Percentiles rank a stretch among this genome's conserved stretches.
Evolutionary conservation across 352 stramenopile genomes (phyloP).

Genomic region (Phytopythium sindhum): DNA sequence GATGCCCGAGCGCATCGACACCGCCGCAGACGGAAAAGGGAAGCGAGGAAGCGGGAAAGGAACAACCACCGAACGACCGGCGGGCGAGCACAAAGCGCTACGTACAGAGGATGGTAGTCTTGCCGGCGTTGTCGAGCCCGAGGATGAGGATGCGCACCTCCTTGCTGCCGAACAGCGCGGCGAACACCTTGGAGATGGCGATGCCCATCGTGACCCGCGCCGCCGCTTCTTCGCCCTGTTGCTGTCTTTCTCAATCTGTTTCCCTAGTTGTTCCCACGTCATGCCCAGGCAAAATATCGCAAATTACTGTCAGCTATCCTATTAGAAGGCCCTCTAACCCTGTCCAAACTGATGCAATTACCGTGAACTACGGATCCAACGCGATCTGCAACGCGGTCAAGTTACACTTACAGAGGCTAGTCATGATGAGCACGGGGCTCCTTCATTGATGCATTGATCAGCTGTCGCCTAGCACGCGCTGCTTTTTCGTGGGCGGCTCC

Average conservation of each 20-base stretch:
- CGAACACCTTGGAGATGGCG: conserved; percentile 96
- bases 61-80: too few relatives aligned
- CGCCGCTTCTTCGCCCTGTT: not conserved
- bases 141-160: conserved; percentile 99
- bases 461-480: conserved; percentile 28
- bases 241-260: not conserved
- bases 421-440: not conserved
- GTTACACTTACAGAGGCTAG: not conserved
- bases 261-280: not conserved
- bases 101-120: conserved; percentile 99
- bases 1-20: too few relatives aligned
- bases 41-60: too few relatives aligned
- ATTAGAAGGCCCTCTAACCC: not conserved
- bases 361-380: not conserved
- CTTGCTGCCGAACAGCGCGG: conserved; percentile 98
- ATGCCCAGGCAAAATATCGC: not conserved
- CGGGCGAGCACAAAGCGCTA: conserved; percentile 7
- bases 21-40: too few relatives aligned
- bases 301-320: not conserved
- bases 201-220: conserved; percentile 90
- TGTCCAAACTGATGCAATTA: not conserved
- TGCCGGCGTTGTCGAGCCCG: conserved; percentile 99
- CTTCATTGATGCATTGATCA: not conserved
- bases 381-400: not conserved
- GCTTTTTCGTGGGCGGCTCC: conserved; percentile 59